Base-by-base conservation (phyloP, 176 grass and related monocot genomes). In the Chloris gayana region DNA sequence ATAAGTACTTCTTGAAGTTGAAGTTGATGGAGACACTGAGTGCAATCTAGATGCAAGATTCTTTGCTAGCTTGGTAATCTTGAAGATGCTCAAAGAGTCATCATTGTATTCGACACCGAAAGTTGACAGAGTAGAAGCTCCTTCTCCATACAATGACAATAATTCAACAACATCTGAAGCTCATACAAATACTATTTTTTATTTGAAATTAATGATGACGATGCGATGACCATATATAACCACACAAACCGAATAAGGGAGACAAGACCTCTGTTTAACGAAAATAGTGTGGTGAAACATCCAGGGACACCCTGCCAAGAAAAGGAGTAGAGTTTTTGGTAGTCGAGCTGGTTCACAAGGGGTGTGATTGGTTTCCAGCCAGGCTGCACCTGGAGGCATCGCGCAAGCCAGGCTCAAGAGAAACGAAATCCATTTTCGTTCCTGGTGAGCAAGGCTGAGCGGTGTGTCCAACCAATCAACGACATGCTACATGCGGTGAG, bases 181-280 rank as follows among this genome's bases (percentile, higher is more conserved):
- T 70, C 71, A 64, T 65, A 91, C 77, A 74, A 84, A 98, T 89
- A 66, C 78, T 67, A 87, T 72, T n/a, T n/a, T n/a, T n/a, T n/a
- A n/a, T 68, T 84, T 22, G 92, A 91, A 87, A 80, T 88, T 42
- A 93, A 86, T 5, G 95, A 98, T 19, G 89, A 92, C 2, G 92
- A 98, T 32, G 94, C 0, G 91, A 94, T 64, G 95, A 98, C 73
- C 95, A n/a, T n/a, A n/a, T n/a, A 92, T 41, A 98, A 98, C 64
- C 95, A 98, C 74, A 98, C 95, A 84, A 92, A 98, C 63, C 85
- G 92, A 54, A 90, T 67, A 78, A 75, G 86, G 69, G 95, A 98
- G 30, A 84, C 82, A 64, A 88, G 72, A 27, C 85, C 92, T 81
- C 87, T 80, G 53, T 83, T 69, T 73, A 90, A 88, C 60, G 84